Evolutionary conservation across 2,329 filamentous ascomycete species (phyloP), one percentile per base, ranked within the genome.

Genomic region (Stemphylium beticola): DNA sequence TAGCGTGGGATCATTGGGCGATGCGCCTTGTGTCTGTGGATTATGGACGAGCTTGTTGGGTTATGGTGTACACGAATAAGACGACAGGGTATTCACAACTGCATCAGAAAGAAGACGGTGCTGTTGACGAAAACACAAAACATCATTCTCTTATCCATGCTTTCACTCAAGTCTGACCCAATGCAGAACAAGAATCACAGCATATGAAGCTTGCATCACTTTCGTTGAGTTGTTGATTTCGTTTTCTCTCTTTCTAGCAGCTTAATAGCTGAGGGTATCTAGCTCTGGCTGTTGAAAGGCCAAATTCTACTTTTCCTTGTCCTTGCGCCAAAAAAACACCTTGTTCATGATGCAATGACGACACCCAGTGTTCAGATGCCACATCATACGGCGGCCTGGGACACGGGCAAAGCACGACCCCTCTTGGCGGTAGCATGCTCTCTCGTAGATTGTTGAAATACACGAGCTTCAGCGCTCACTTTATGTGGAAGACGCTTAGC

Each of bases 391-490:
- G 31, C 15, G 26, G 31, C 31, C 22, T 29, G 42, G 42, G 36
- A 33, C 14, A 34, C 38, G 15, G 15, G 38, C n/a, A 26, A 53
- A 49, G 51, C 49, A 38, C n/a, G 36, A 29, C 20, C 42, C 22
- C 32, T 43, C 22, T 12, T 53, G 33, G 17, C 14, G 33, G 34
- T 26, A 29, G 44, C 54, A 49, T 46, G 50, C 61, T 64, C 65
- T 65, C 66, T 73, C 69, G 72, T 72, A 73, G 64, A 73, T 75
- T 75, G 73, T 74, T 74, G 71, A 73, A 73, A 74, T 72, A 68
- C 69, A 73, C 72, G 71, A 75, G 69, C 73, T 60, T 60, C 64
- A 51, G 61, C 65, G 67, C 72, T 73, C 71, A 64, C 50, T 51
- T 49, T 41, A 52, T 58, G 52, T 36, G 42, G 43, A 46, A 44